Evolutionary conservation across 2,329 filamentous ascomycete species (phyloP).

Genomic region (Monilinia laxa): DNA sequence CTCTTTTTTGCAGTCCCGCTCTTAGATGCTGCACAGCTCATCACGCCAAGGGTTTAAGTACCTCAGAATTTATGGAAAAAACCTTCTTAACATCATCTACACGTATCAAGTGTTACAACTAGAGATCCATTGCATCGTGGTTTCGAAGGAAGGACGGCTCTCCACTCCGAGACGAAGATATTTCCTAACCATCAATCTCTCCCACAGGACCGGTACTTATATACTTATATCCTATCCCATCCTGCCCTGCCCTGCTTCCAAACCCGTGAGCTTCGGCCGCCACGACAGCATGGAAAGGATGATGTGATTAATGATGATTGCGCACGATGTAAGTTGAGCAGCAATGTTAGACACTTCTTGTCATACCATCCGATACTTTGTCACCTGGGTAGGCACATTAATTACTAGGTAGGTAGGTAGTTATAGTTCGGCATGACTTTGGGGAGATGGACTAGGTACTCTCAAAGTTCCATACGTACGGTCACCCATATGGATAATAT

Average conservation of each 20-base stretch:
- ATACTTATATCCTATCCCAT: not conserved
- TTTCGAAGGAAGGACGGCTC: no score
- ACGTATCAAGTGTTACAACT: not conserved
- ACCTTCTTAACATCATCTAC: not conserved
- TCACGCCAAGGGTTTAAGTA: not conserved
- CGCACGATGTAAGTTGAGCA: not conserved
- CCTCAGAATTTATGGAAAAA: not conserved
- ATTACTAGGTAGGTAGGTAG: no score
- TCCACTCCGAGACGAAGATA: not conserved
- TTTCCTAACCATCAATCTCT: not conserved
- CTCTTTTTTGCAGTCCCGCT: no score
- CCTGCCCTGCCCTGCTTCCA: not conserved
- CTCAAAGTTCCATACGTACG: no score
- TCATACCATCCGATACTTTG: no score
- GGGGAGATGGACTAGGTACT: no score
- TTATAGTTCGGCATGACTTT: no score
- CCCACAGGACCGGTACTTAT: not conserved
- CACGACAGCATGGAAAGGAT: not conserved
- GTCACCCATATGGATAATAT: no score
- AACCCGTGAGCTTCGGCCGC: not conserved
- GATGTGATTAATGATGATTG: constrained; percentile 9
- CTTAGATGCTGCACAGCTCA: not conserved
- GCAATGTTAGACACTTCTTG: not conserved
- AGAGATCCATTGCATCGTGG: not conserved
- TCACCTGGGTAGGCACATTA: not conserved